These are phyloP conservation scores for Malus sylvestris DNA, from an alignment of 306 rosid genomes.

Conservation along the genomic window DNA sequence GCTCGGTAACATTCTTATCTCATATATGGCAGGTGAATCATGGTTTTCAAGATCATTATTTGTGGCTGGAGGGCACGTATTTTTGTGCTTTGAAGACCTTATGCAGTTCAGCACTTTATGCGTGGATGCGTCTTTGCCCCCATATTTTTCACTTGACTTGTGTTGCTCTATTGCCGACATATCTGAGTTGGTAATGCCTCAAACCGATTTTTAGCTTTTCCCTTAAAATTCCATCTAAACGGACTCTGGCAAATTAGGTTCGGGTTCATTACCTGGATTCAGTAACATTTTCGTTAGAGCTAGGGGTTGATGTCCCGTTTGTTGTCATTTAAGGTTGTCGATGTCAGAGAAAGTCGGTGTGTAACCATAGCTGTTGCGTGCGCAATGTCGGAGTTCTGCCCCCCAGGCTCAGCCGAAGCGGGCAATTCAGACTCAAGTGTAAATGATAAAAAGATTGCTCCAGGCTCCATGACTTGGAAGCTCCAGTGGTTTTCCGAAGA, in stretches of 20 bases:
- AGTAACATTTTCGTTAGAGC: too few relatives aligned
- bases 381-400: slow-evolving; percentile 29
- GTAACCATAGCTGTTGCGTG: slow-evolving; percentile 47
- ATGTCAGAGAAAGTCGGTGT: slow-evolving; percentile 31
- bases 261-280: too few relatives aligned
- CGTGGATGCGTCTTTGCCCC: slow-evolving; percentile 35
- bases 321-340: slow-evolving; percentile 60
- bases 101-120: slow-evolving; percentile 50
- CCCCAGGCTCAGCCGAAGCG: slow-evolving; percentile 25
- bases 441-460: slow-evolving; percentile 23
- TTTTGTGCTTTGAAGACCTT: slow-evolving; percentile 73
- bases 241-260: not conserved
- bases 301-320: not conserved
- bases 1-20: not conserved
- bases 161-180: slow-evolving; percentile 60
- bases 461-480: slow-evolving; percentile 47
- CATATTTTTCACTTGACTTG: slow-evolving; percentile 64
- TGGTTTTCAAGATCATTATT: slow-evolving; percentile 81
- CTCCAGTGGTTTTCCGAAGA: slow-evolving; percentile 65
- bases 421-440: slow-evolving; percentile 13
- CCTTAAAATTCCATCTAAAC: not conserved
- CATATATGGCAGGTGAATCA: slow-evolving; percentile 40
- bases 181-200: slow-evolving; percentile 56
- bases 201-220: not conserved
- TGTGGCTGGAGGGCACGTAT: slow-evolving; percentile 51